Evolutionary conservation across 1,284 basidiomycete genomes (phyloP).

Genomic region (Ceratobasidium sp.): DNA sequence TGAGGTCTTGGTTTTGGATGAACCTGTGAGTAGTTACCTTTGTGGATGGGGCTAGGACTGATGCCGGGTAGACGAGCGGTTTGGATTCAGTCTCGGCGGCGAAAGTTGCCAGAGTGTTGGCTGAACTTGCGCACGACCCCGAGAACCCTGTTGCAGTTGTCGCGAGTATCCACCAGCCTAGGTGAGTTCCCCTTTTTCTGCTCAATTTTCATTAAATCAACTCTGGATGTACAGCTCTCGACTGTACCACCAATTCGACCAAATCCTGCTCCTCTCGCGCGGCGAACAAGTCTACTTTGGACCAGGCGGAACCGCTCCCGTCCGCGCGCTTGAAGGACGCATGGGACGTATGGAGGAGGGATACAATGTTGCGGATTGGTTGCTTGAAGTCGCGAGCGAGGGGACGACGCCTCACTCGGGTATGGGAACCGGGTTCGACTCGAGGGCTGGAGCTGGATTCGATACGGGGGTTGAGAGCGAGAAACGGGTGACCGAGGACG

Average conservation of each 20-base stretch:
- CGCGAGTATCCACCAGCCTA: conserved; percentile 87
- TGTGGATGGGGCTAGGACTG: not conserved
- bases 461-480: too few species aligned
- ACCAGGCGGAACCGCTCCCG: conserved; percentile 68
- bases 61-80: conserved; percentile 50
- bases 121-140: conserved; percentile 71
- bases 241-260: conserved; percentile 83
- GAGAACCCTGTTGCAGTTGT: conserved; percentile 78
- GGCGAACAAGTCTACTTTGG: conserved; percentile 85
- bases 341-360: conserved; percentile 59
- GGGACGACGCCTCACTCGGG: conserved; percentile 40
- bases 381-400: conserved; percentile 84
- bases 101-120: conserved; percentile 76
- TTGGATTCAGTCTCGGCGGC: conserved; percentile 87
- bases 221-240: conserved; percentile 62
- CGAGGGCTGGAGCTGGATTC: too few species aligned
- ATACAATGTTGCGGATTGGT: conserved; percentile 89
- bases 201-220: not conserved
- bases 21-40: conserved; percentile 54
- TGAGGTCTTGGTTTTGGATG: conserved; percentile 56
- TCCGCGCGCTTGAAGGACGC: conserved; percentile 65
- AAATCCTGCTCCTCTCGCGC: conserved; percentile 76
- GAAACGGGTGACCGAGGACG: too few species aligned
- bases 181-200: conserved; percentile 51
- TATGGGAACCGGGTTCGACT: too few species aligned